Evolutionary conservation across 805 yeast species (phyloP).

Genomic region (Starmerella apis): DNA sequence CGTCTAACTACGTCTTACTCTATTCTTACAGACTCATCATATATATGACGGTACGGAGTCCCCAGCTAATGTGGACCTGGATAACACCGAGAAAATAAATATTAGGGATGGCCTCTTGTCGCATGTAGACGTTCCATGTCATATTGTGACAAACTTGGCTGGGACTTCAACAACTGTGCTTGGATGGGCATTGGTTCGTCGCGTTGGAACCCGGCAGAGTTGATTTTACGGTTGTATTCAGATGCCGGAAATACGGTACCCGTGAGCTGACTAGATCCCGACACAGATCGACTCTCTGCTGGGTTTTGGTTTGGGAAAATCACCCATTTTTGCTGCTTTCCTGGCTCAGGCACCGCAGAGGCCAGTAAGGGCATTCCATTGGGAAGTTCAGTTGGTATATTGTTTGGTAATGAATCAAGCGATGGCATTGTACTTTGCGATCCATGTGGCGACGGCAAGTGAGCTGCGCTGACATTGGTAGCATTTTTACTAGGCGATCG

Average conservation of each 20-base stretch:
- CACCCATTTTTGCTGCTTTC: conserved; percentile 12
- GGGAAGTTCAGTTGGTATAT: background rate
- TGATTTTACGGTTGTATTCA: conserved; percentile 26
- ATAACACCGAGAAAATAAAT: background rate
- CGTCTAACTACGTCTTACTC: too few relatives aligned
- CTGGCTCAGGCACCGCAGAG: background rate
- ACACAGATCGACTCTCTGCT: conserved; percentile 23
- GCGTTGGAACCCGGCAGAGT: conserved; percentile 25
- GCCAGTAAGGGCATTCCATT: background rate
- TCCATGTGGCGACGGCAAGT: background rate
- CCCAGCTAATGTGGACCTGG: too few relatives aligned
- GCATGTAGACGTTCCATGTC: conserved; percentile 18
- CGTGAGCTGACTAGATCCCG: conserved; percentile 25
- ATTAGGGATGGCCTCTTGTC: background rate
- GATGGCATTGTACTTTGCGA: conserved; percentile 5
- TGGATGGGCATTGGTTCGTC: conserved; percentile 25
- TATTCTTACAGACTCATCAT: too few relatives aligned
- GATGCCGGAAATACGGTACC: conserved; percentile 25
- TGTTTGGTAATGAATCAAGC: background rate
- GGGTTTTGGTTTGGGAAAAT: conserved; percentile 20
- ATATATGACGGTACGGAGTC: too few relatives aligned
- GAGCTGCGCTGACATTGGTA: background rate
- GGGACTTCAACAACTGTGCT: conserved; percentile 5
- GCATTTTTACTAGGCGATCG: conserved; percentile 15
- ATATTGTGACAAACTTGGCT: conserved; percentile 17